Base-by-base conservation (phyloP, 2,329 filamentous ascomycete species). In the Bipolaris gigantea region DNA sequence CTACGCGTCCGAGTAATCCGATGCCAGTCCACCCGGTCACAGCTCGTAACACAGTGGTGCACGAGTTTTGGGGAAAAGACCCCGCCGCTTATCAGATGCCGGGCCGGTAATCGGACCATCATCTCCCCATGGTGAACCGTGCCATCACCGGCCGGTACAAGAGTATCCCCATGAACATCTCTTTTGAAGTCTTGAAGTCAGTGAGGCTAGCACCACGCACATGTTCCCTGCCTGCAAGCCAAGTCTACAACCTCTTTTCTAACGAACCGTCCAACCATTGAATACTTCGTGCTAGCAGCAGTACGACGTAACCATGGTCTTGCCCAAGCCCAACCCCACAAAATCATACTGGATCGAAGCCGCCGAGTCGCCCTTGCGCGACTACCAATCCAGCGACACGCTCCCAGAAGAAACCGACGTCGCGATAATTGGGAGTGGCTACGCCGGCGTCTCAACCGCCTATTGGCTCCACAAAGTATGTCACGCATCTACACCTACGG, bases 291-390 rank as follows among this genome's bases (percentile, higher is more conserved):
- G 10, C 27, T 13, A 23, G 27, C 8, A 27, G 25, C 10, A 10
- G 8, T 10, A 30, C 27, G 10, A 11, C 27, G 27, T 13, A 32
- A 32, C 25, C 15, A 58, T 58, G 55, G 55, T 58, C 21, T 33
- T 58, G 16, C 55, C 55, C 19, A 36, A 16, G 33, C 41, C 13
- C 32, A 47, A 55, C 25, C 52, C 55, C 4, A 58, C 55, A 15
- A 58, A 58, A 18, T 55, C 55, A 32, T 58, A 58, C 27, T 58
- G 55, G 55, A 58, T 58, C 41, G 55, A 58, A 27, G 55, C 55
- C 39, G 55, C 55, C 9, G 41, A 52, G 2, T 58, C 55, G 19
- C 52, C 52, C 16, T 34, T 58, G 44, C 52, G 55, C 13, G 32
- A 52, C 38, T 55, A 46, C 43, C 55, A 48, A 16, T 58, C 55